Percentiles rank a stretch among this genome's conserved stretches.
These are phyloP conservation scores for Fraxinus ornus DNA, from an alignment of 305 asterid genomes.

Conservation along the genomic window DNA sequence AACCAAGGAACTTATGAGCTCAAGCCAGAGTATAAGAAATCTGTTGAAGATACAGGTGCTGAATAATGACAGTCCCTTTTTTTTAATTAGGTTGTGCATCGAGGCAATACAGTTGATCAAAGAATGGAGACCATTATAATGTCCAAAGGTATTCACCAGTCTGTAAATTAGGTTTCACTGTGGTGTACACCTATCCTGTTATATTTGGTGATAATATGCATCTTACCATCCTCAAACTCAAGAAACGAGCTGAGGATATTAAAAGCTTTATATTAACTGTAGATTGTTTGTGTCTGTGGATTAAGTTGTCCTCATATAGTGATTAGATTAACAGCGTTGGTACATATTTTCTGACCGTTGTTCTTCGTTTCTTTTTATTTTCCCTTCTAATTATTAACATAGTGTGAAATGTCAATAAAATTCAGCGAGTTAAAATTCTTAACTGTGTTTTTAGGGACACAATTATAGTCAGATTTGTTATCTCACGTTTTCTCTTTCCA, in stretches of 20 bases:
- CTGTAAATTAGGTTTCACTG: neutral
- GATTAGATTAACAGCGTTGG: neutral
- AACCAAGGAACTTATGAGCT: conserved; percentile 89
- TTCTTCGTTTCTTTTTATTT: neutral
- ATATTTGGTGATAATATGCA: neutral
- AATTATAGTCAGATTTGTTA: neutral
- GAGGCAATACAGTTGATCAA: conserved; percentile 4
- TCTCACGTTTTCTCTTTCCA: neutral
- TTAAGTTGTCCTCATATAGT: conserved; percentile 1
- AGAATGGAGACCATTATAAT: neutral
- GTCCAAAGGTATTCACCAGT: neutral
- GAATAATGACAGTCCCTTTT: conserved; percentile 33
- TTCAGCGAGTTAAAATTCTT: neutral
- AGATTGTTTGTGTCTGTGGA: conserved; percentile 7
- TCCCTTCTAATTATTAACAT: conserved; percentile 1
- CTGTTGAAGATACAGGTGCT: conserved; percentile 71
- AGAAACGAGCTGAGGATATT: conserved; percentile 3
- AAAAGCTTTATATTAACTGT: conserved; percentile 3
- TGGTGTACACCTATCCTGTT: conserved; percentile 4
- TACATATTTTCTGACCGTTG: neutral
- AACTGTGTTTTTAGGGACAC: neutral
- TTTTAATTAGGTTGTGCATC: conserved; percentile 32
- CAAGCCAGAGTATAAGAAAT: conserved; percentile 79
- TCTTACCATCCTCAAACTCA: neutral
- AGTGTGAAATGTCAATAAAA: conserved; percentile 1